Evolutionary conservation across 257 asterid species (phyloP).

Genomic region (Lithospermum erythrorhizon): DNA sequence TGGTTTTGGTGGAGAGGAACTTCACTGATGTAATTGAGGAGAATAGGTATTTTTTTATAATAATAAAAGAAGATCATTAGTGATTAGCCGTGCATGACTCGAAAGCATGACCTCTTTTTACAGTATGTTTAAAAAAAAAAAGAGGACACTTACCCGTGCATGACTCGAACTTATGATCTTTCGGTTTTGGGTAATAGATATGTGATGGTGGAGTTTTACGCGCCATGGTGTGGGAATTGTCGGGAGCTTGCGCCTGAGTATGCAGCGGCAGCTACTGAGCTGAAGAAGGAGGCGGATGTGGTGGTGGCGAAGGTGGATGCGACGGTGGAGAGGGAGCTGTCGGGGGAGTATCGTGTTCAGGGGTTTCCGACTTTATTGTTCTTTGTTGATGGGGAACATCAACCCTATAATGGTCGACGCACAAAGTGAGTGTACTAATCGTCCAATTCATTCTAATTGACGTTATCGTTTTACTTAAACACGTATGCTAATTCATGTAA

Average conservation of each 20-base stretch:
- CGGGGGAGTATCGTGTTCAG: conserved; percentile 71
- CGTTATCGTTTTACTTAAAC: too few species aligned
- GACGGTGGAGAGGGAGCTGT: conserved; percentile 52
- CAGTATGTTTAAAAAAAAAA: too few species aligned
- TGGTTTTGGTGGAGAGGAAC: conserved; percentile 52
- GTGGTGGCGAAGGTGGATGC: conserved; percentile 78
- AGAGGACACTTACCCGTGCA: too few species aligned
- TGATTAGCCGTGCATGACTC: too few species aligned
- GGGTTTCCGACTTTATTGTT: conserved; percentile 70
- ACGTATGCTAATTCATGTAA: too few species aligned
- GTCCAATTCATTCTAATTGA: too few species aligned
- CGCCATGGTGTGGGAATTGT: conserved; percentile 95
- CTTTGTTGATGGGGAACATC: conserved; percentile 73
- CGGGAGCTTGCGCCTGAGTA: conserved; percentile 77
- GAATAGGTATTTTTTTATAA: too few species aligned
- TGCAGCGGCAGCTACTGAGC: conserved; percentile 71
- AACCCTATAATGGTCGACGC: conserved; percentile 57
- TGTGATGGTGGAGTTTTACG: conserved; percentile 86
- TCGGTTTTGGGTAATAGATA: too few species aligned
- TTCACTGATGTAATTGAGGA: conserved; percentile 50
- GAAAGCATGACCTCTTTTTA: too few species aligned
- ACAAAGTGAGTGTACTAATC: conserved; percentile 39
- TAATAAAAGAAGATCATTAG: too few species aligned
- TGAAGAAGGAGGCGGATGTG: conserved; percentile 67
- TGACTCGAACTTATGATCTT: too few species aligned